Evolutionary conservation across 129 eudicot genomes (phyloP).

Genomic region (Helichrysum umbraculigerum): DNA sequence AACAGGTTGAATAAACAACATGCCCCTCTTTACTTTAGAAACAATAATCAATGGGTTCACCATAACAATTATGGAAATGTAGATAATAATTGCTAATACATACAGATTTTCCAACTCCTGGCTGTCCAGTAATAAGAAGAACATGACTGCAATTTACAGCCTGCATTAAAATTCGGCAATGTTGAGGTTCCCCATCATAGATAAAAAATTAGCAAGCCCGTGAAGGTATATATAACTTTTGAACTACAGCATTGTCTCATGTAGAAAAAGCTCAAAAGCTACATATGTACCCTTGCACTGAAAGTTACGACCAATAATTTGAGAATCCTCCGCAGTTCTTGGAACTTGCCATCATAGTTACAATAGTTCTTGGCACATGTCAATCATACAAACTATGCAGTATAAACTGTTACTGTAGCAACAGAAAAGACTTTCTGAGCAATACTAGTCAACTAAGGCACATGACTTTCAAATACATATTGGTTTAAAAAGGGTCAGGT

Average conservation of each 20-base stretch:
- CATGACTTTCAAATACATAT: neutral
- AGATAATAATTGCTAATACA: conserved; percentile 24
- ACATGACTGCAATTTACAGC: conserved; percentile 44
- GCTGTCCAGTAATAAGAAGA: conserved; percentile 80
- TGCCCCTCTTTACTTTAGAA: neutral
- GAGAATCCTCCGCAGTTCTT: neutral
- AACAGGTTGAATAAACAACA: neutral
- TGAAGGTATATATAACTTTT: neutral
- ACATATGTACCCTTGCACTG: neutral
- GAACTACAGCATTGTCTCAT: neutral
- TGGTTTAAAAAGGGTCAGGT: neutral
- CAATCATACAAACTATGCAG: neutral
- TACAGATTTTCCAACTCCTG: conserved; percentile 99
- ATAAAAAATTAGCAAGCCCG: neutral
- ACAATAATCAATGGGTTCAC: conserved; percentile 2
- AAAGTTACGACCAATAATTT: neutral
- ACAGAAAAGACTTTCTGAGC: neutral
- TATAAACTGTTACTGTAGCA: neutral
- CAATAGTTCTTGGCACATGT: neutral
- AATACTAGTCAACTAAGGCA: neutral
- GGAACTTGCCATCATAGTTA: neutral
- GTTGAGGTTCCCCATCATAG: conserved; percentile 20
- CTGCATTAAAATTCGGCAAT: conserved; percentile 43
- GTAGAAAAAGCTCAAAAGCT: neutral
- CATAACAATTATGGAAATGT: neutral